These are phyloP conservation scores for Saccharomycopsis fermentans DNA, from an alignment of 805 yeast species.

Conservation along the genomic window DNA sequence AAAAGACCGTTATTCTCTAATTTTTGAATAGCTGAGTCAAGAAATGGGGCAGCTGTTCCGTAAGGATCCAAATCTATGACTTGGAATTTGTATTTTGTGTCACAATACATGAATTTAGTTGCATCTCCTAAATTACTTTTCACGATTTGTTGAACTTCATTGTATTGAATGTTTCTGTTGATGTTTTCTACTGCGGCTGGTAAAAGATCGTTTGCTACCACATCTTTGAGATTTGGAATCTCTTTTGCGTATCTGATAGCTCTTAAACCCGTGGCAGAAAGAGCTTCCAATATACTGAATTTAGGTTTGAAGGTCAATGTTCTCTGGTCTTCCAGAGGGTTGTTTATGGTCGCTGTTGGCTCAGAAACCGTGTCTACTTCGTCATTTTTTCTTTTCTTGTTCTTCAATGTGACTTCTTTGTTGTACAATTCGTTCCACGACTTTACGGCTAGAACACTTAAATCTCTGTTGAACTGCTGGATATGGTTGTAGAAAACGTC, in stretches of 20 bases:
- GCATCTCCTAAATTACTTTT: constrained; percentile 80
- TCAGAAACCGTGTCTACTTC: constrained; percentile 5
- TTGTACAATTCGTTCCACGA: constrained; percentile 71
- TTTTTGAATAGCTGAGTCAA: constrained; percentile 82
- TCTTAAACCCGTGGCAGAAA: constrained; percentile 90
- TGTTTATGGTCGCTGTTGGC: too few species aligned
- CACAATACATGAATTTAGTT: constrained; percentile 61
- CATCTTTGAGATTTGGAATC: constrained; percentile 59
- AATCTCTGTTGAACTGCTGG: constrained; percentile 92
- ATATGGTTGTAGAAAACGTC: constrained; percentile 91
- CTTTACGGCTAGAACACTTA: constrained; percentile 72
- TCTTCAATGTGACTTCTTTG: constrained; percentile 23
- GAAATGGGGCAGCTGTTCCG: constrained; percentile 93
- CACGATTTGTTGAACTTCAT: constrained; percentile 48
- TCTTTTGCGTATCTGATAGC: constrained; percentile 92
- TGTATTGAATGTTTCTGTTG: constrained; percentile 57
- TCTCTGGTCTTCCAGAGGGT: not conserved
- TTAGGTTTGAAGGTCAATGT: constrained; percentile 29
- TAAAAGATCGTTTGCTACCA: constrained; percentile 85
- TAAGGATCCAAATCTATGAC: constrained; percentile 94
- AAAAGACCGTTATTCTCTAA: constrained; percentile 79
- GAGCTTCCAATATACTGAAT: constrained; percentile 73
- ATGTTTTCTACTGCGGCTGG: constrained; percentile 81
- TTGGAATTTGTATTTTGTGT: constrained; percentile 45
- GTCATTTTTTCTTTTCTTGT: constrained; percentile 21